Conservation (phyloP, 2,329 filamentous ascomycete genomes). For the Pseudocercospora musae region DNA sequence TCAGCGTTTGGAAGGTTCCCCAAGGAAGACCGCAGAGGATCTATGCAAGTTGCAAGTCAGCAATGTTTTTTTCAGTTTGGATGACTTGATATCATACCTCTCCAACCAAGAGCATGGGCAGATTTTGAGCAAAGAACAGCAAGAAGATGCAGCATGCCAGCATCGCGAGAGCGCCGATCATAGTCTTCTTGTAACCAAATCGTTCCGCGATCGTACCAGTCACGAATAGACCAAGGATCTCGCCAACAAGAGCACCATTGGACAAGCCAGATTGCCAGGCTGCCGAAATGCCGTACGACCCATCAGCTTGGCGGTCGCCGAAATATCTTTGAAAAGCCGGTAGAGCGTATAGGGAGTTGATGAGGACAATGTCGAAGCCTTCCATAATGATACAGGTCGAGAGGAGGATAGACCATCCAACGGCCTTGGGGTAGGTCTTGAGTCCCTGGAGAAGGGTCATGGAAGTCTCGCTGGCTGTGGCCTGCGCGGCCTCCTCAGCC, state of each 20-base stretch:
- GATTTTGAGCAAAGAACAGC: conserved; percentile 40
- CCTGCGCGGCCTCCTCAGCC: conserved; percentile 29
- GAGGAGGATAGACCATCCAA: conserved; percentile 38
- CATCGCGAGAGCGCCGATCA: conserved; percentile 56
- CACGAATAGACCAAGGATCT: conserved; percentile 64
- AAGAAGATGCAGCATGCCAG: conserved; percentile 56
- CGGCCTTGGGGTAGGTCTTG: conserved; percentile 35
- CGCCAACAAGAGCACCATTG: conserved; percentile 57
- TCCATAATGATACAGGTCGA: conserved; percentile 42
- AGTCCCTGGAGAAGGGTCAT: conserved; percentile 37
- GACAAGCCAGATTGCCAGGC: conserved; percentile 58
- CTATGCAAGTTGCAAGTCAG: conserved; percentile 33
- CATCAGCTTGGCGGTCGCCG: conserved; percentile 38
- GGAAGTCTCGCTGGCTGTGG: conserved; percentile 33
- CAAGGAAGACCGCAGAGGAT: conserved; percentile 40
- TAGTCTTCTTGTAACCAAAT: conserved; percentile 46
- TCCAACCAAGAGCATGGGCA: conserved; percentile 31
- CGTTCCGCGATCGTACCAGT: conserved; percentile 63
- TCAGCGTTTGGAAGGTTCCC: conserved; percentile 33
- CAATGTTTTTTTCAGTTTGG: not conserved
- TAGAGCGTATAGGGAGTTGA: conserved; percentile 36
- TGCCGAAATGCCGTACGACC: conserved; percentile 49
- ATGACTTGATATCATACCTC: conserved; percentile 9
- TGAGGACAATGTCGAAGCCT: conserved; percentile 40
- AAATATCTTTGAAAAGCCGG: conserved; percentile 37